Base-by-base conservation (phyloP, 148 eudicot species). In the Agrostemma githago region DNA sequence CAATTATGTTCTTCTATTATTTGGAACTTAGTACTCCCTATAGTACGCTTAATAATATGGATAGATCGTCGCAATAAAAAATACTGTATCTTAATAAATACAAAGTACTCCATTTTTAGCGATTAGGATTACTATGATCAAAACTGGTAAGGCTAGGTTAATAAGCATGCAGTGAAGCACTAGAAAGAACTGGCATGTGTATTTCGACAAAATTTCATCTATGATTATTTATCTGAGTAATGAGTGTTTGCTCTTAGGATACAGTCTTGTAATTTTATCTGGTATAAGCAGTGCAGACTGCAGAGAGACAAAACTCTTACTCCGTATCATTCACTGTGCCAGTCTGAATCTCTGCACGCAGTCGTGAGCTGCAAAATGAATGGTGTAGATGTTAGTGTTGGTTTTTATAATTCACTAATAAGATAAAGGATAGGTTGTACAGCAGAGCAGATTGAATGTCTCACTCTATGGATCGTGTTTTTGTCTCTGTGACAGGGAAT, bases 401-500 rank as follows among this genome's bases (percentile, higher is more conserved):
- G 53, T 46, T 11, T 46, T 46, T 3, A 46, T 7, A 7, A 46
- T 46, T 46, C 11, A 46, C 11, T 8, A 46, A 7, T 46, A 1
- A 46, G 53, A 46, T 46, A 8, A 46, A 46, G 1, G 10, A 46
- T 46, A 46, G 53, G 10, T 46, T 46, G 53, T 48, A 48, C 9
- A 48, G 9, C 11, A 48, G 11, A 48, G 53, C 11, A 12, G 53
- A 48, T 48, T 48, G 53, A 10, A 48, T 2, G 12, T 8, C 53
- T 48, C 11, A 12, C 53, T 51, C 68, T 46, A 42, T 66, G 44
- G 0, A 57, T 46, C 43, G 62, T 5, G 21, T 54, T 70, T 48
- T 67, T 5, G 5, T 6, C 2, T 62, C 2, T 62, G 71, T 37
- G 6, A 68, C 87, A 94, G 98, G 98, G 20, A 94, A 92, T 57